These are phyloP conservation scores for Termitomyces sp. DNA, from an alignment of 768 basidiomycete species.

Conservation along the genomic window DNA sequence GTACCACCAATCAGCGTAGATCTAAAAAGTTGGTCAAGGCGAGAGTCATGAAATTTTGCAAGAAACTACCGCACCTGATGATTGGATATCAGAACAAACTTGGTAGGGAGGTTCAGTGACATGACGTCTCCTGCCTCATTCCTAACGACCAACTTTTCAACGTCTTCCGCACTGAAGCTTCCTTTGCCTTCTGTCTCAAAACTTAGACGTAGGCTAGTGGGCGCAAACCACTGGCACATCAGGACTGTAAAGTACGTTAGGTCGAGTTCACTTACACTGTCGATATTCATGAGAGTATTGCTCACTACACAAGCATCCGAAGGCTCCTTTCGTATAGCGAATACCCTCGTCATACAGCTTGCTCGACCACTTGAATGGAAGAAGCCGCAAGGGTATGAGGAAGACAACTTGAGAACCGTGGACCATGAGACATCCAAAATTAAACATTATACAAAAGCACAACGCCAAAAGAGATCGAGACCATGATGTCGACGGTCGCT, in stretches of 20 bases:
- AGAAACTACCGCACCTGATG: conserved; percentile 62
- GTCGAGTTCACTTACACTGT: background rate
- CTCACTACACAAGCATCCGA: conserved; percentile 70
- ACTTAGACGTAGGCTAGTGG: conserved; percentile 64
- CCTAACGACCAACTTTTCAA: conserved; percentile 49
- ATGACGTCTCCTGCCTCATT: conserved; percentile 51
- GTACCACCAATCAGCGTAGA: conserved; percentile 85
- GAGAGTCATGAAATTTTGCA: background rate
- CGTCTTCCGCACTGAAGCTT: conserved; percentile 52
- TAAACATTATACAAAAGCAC: conserved; percentile 52
- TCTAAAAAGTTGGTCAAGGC: conserved; percentile 28
- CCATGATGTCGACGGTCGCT: conserved; percentile 53
- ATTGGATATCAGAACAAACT: conserved; percentile 84
- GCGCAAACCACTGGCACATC: conserved; percentile 79
- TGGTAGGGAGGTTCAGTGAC: conserved; percentile 65
- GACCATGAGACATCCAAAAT: conserved; percentile 60
- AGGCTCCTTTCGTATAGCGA: conserved; percentile 77
- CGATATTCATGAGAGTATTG: conserved; percentile 9
- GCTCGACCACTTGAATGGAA: conserved; percentile 53
- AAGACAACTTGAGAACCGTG: conserved; percentile 69
- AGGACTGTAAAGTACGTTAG: conserved; percentile 41
- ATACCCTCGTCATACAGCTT: conserved; percentile 64
- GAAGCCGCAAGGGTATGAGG: conserved; percentile 57
- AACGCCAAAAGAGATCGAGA: conserved; percentile 39
- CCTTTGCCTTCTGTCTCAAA: conserved; percentile 69